Evolutionary conservation across 768 basidiomycete genomes (phyloP).

Genomic region (Psilocybe subaeruginosa): DNA sequence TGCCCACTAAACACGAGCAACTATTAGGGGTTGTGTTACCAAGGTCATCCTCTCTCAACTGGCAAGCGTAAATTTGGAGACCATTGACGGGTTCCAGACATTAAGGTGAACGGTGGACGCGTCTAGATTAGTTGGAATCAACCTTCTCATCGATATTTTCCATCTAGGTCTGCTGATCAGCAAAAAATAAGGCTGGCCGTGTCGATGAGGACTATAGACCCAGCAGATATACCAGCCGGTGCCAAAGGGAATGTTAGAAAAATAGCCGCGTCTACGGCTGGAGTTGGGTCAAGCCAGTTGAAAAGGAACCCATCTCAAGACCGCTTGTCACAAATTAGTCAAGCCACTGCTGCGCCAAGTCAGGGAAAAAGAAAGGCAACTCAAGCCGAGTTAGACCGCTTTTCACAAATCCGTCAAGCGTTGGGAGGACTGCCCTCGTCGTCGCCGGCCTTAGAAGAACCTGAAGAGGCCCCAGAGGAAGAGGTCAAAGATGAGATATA

Average conservation of each 20-base stretch:
- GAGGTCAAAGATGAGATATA: slow-evolving; percentile 72
- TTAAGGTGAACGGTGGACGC: slow-evolving; percentile 37
- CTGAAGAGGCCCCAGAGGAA: slow-evolving; percentile 47
- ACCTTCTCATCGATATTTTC: neutral
- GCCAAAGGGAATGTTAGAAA: slow-evolving; percentile 29
- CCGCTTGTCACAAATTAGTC: slow-evolving; percentile 3
- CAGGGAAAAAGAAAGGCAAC: slow-evolving; percentile 50
- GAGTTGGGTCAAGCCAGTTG: slow-evolving; percentile 31
- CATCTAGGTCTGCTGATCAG: slow-evolving; percentile 59
- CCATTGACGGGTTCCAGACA: slow-evolving; percentile 50
- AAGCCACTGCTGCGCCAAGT: slow-evolving; percentile 21
- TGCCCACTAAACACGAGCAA: neutral
- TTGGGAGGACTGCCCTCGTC: slow-evolving; percentile 9
- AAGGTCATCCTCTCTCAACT: slow-evolving; percentile 55
- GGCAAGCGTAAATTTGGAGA: slow-evolving; percentile 42
- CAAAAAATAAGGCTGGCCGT: slow-evolving; percentile 64
- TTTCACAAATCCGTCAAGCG: neutral
- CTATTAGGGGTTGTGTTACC: slow-evolving; percentile 71
- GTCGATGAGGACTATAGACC: slow-evolving; percentile 53
- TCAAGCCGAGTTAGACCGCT: slow-evolving; percentile 22
- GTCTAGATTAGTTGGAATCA: neutral
- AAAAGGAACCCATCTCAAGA: slow-evolving; percentile 45
- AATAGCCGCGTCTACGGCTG: neutral
- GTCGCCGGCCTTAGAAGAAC: slow-evolving; percentile 37
- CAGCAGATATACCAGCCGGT: slow-evolving; percentile 55